Percentiles rank a stretch among this genome's conserved stretches.
phyloP scores from a whole-genome alignment of 2,329 filamentous ascomycete species.

The Neofusicoccum cordaticola region DNA sequence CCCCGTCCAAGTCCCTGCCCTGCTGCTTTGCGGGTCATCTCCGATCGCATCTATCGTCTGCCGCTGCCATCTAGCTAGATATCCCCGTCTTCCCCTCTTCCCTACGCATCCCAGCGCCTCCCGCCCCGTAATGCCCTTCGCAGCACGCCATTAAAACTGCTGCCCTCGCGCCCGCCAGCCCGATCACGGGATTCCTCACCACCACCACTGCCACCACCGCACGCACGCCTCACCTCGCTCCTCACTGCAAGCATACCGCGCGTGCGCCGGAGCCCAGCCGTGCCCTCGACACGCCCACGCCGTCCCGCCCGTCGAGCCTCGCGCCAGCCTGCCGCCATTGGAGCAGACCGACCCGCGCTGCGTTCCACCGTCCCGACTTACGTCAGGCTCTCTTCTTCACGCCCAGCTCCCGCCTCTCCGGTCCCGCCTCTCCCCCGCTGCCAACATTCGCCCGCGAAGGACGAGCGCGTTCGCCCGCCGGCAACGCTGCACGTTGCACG shows the following conservation, averaged over 20 bases:
- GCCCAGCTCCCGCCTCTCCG: background rate
- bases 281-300: background rate
- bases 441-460: background rate
- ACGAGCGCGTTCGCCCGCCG: slow-evolving; percentile 6
- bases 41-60: slow-evolving; percentile 34
- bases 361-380: slow-evolving; percentile 4
- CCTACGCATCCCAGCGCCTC: slow-evolving; percentile 12
- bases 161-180: background rate
- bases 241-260: too few relatives aligned
- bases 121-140: slow-evolving; percentile 5
- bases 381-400: slow-evolving; percentile 5
- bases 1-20: slow-evolving; percentile 11
- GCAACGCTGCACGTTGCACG: slow-evolving; percentile 6
- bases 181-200: slow-evolving; percentile 7
- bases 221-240: background rate
- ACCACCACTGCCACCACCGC: background rate
- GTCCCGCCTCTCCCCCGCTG: background rate
- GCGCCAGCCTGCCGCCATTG: slow-evolving; percentile 9
- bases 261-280: background rate
- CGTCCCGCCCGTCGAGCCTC: background rate
- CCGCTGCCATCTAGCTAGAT: slow-evolving; percentile 20
- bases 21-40: slow-evolving; percentile 29
- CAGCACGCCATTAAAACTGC: slow-evolving; percentile 15
- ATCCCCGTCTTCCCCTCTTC: slow-evolving; percentile 22
- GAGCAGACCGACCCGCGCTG: background rate